Evolutionary conservation across 208 protist genomes (phyloP), one percentile per base, ranked within the genome.

Genomic region (Histomonas meleagridis): DNA sequence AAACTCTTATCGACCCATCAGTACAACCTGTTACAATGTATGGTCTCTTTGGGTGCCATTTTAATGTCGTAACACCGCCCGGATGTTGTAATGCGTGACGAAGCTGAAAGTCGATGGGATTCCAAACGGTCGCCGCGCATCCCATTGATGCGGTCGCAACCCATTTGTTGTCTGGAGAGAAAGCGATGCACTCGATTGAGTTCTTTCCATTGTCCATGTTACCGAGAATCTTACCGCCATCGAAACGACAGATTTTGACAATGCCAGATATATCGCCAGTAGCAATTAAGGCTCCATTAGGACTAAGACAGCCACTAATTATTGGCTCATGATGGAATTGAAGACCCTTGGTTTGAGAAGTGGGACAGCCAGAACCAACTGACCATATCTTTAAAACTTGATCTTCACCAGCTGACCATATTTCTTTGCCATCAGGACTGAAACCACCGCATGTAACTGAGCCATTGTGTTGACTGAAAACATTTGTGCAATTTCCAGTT

Each of bases 301-400:
- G 23, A 51, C 16, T 51, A 32, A 18, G n/a, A 7, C 21, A n/a
- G 0, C 76, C 76, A 38, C 46, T 49, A 23, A n/a, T 86, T 18
- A 86, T 86, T 86, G 43, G 76, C 2, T 86, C 40, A n/a, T 86
- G 76, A 48, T 86, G 76, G 46, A 51, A 86, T n/a, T 46, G 38
- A 26, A 55, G 18, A 32, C 76, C 76, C n/a, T 51, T 7, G 1
- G 55, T 9, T 38, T 32, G 51, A 2, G 46, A 4, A 57, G 76
- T 86, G 9, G 76, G 26, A 38, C 55, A 46, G 3, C 76, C 76
- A 51, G 46, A 38, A 21, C 32, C 32, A 57, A 46, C 46, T 10
- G 76, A 32, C 76, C 76, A 86, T 10, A 86, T 26, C 12, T 46
- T 40, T 18, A 86, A 46, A 32, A 18, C 14, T 18, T 26, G 2